These are phyloP conservation scores for Pulveroboletus sp. DNA, from an alignment of 768 basidiomycete genomes.

Conservation along the genomic window DNA sequence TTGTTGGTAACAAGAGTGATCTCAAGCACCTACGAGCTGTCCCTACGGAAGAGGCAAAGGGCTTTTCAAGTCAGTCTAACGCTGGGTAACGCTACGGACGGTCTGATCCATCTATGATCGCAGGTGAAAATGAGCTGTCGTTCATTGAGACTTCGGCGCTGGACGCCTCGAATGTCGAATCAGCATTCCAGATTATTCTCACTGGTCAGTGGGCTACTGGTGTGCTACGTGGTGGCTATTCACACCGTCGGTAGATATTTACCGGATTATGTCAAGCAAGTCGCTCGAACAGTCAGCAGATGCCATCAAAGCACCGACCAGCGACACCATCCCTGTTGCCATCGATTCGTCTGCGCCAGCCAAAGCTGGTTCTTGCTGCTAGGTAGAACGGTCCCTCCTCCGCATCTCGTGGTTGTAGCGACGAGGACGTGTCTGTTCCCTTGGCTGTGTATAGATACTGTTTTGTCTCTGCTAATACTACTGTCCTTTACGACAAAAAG, in stretches of 20 bases:
- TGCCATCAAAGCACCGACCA: conserved; percentile 72
- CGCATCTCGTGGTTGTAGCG: background rate
- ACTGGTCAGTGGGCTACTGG: conserved; percentile 52
- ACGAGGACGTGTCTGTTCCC: conserved; percentile 9
- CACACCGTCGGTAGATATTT: conserved; percentile 65
- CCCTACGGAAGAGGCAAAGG: conserved; percentile 95
- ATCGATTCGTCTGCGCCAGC: conserved; percentile 52
- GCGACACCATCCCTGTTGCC: conserved; percentile 81
- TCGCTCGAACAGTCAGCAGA: conserved; percentile 80
- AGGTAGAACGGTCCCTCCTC: conserved; percentile 4
- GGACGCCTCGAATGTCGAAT: conserved; percentile 98
- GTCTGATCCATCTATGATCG: background rate
- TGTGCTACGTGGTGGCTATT: background rate
- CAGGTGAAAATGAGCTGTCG: conserved; percentile 86
- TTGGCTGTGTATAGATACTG: conserved; percentile 23
- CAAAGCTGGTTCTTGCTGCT: conserved; percentile 65
- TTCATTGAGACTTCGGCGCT: conserved; percentile 99
- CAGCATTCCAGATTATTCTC: conserved; percentile 95
- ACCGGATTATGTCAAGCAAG: conserved; percentile 95
- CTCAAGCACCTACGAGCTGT: conserved; percentile 96
- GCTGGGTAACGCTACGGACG: background rate
- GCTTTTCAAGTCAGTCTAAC: conserved; percentile 67
- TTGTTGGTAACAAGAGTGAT: conserved; percentile 98
- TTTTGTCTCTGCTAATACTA: conserved; percentile 25
- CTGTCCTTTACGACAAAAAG: conserved; percentile 36